Base-by-base conservation (phyloP, 345 rosid genomes). In the Hibiscus syriacus region DNA sequence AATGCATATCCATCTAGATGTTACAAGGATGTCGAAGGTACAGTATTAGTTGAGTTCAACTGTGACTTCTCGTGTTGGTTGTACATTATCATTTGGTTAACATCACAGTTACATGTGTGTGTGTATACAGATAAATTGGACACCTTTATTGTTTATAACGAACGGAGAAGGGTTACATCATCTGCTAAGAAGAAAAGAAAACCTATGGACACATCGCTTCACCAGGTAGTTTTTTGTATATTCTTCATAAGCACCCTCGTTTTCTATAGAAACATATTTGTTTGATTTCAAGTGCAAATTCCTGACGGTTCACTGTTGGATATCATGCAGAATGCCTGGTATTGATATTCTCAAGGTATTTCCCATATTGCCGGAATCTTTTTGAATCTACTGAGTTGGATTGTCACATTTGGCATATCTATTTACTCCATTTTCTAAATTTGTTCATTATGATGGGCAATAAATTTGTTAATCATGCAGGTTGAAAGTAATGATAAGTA, bases 121-220 rank as follows among this genome's bases (percentile, higher is more conserved):
- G 43, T 73, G 29, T 70, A 46, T 39, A 70, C 84, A 90, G 92
- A 87, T 39, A 75, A 87, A 48, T 76, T 89, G 74, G 94, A 89
- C 75, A 85, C 92, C 17, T 93, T 81, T 77, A 79, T 90, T 66
- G 94, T 90, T 43, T 84, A 87, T 72, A 93, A 90, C 60, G 94
- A 90, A 73, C 74, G 97, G 69, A 90, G 90, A 77, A 83, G 74
- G 81, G 97, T 93, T 70, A 90, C 97, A 29, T 90, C 98, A 64
- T 93, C 98, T 60, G 86, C 97, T 67, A 93, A 90, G 84, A 92
- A 80, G 87, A 93, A 89, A 73, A 87, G 87, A 77, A 88, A 84
- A 68, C 74, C 79, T 43, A 66, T 76, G 52, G 86, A 81, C 66
- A 80, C 63, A 68, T 87, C 88, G 45, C 76, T 93, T 74, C 97